Conservation (phyloP, 345 rosid genomes). For the Cardamine occulta region DNA sequence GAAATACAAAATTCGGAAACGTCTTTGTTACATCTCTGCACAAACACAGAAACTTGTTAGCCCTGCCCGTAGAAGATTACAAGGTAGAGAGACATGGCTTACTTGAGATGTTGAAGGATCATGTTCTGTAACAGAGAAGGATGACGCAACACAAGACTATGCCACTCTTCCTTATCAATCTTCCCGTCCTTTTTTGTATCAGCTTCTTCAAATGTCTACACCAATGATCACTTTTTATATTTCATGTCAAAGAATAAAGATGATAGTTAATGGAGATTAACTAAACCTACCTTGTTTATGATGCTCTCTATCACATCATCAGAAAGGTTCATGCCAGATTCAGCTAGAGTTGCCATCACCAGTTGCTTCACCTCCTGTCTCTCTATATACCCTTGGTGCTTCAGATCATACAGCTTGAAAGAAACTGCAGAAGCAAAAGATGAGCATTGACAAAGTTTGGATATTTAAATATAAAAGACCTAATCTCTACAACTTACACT, state of each 20-base stretch:
- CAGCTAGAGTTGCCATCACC: constrained; percentile 80
- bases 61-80: background rate
- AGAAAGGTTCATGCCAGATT: constrained; percentile 79
- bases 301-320: constrained; percentile 76
- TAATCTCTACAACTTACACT: constrained; percentile 54
- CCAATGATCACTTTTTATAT: constrained; percentile 17
- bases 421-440: constrained; percentile 60
- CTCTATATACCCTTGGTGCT: constrained; percentile 85
- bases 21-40: constrained; percentile 80
- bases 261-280: constrained; percentile 1
- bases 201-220: constrained; percentile 76
- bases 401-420: constrained; percentile 82
- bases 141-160: constrained; percentile 68
- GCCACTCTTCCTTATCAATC: constrained; percentile 84
- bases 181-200: constrained; percentile 73
- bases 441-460: constrained; percentile 13
- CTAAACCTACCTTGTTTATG: constrained; percentile 66
- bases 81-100: constrained; percentile 38
- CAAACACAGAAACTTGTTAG: constrained; percentile 16
- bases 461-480: background rate
- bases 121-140: constrained; percentile 71
- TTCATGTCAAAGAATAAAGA: background rate
- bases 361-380: constrained; percentile 72
- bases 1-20: constrained; percentile 82
- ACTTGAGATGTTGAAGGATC: constrained; percentile 80